phyloP scores from a whole-genome alignment of 2,329 filamentous ascomycete species.

The Dothistroma septosporum region DNA sequence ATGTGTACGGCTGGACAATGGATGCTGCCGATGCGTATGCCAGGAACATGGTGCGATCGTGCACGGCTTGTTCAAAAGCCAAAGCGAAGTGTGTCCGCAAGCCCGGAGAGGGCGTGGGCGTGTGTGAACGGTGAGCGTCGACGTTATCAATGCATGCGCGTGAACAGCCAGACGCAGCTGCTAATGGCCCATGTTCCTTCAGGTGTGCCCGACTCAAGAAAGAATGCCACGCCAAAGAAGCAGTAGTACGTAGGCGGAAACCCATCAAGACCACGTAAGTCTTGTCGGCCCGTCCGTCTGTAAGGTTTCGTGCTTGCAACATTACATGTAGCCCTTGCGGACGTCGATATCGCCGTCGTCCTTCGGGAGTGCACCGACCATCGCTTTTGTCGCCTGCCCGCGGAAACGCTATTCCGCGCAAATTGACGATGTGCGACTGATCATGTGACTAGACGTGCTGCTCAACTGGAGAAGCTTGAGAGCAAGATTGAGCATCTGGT shows the following conservation, averaged over 20 bases:
- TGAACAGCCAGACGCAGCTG: background rate
- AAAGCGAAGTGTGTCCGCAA: slow-evolving; percentile 34
- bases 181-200: background rate
- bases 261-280: slow-evolving; percentile 30
- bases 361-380: too few relatives aligned
- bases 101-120: slow-evolving; percentile 16
- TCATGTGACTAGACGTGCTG: slow-evolving; percentile 26
- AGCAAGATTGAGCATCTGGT: slow-evolving; percentile 34
- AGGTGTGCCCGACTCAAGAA: slow-evolving; percentile 33
- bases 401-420: background rate
- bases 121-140: slow-evolving; percentile 27
- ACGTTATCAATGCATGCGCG: background rate
- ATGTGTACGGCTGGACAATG: slow-evolving; percentile 4
- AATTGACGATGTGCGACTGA: background rate
- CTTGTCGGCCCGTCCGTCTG: background rate
- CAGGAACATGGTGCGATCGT: slow-evolving; percentile 19
- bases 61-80: slow-evolving; percentile 32
- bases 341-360: too few relatives aligned
- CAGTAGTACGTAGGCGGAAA: slow-evolving; percentile 27
- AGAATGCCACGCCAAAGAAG: slow-evolving; percentile 30
- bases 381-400: too few relatives aligned
- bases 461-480: slow-evolving; percentile 34
- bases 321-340: background rate
- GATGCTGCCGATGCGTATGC: slow-evolving; percentile 7
- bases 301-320: background rate